phyloP scores from a whole-genome alignment of 768 basidiomycete species.

The Boletellus sp. region DNA sequence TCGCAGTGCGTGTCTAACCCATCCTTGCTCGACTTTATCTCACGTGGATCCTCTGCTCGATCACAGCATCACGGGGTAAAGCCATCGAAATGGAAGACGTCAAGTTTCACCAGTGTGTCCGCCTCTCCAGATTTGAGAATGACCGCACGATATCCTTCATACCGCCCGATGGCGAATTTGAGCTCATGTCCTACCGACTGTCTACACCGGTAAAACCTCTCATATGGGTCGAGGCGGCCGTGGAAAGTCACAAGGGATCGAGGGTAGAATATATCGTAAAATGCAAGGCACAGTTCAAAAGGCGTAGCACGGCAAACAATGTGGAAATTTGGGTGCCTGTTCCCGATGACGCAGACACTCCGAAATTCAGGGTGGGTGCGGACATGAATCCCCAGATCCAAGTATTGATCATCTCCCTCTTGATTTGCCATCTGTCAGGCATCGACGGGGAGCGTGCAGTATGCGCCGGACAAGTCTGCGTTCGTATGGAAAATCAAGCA shows the following conservation, averaged over 20 bases:
- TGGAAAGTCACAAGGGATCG: constrained; percentile 92
- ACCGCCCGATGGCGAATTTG: constrained; percentile 98
- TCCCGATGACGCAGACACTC: constrained; percentile 96
- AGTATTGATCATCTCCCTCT: background rate
- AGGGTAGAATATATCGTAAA: constrained; percentile 96
- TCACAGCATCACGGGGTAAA: constrained; percentile 66
- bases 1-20: constrained; percentile 60
- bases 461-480: constrained; percentile 95
- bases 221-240: constrained; percentile 90
- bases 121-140: constrained; percentile 94
- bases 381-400: background rate
- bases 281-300: constrained; percentile 94
- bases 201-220: constrained; percentile 96
- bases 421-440: constrained; percentile 49
- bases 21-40: background rate
- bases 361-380: constrained; percentile 79
- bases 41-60: background rate
- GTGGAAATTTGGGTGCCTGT: constrained; percentile 99
- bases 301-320: constrained; percentile 94
- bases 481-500: constrained; percentile 99
- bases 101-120: constrained; percentile 99
- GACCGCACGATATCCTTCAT: constrained; percentile 99
- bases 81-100: constrained; percentile 99
- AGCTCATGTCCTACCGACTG: constrained; percentile 96
- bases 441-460: constrained; percentile 92